Evolutionary conservation across 768 basidiomycete genomes (phyloP).

Genomic region (Leccinum disarticulatum): DNA sequence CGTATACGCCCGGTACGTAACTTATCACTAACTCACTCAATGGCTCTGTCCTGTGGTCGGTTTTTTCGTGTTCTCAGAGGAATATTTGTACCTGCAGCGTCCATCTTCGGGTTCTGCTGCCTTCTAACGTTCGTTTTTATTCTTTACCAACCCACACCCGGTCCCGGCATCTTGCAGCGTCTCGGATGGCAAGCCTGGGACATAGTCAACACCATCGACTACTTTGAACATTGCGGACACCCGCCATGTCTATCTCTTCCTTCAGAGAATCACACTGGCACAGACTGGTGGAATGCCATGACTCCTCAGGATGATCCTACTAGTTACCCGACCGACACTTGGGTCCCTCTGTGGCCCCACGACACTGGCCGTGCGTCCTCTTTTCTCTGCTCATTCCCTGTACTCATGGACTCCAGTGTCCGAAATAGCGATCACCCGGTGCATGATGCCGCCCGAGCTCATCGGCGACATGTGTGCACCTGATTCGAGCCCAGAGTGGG

Average conservation of each 20-base stretch:
- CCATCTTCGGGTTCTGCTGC: slow-evolving; percentile 65
- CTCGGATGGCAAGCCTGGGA: slow-evolving; percentile 94
- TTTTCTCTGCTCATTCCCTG: not conserved
- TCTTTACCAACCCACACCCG: slow-evolving; percentile 75
- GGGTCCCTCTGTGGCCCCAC: slow-evolving; percentile 29
- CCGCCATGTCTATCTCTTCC: not conserved
- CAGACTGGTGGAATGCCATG: slow-evolving; percentile 22
- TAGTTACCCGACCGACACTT: slow-evolving; percentile 71
- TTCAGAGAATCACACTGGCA: not conserved
- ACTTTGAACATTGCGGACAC: slow-evolving; percentile 1
- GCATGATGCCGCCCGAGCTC: slow-evolving; percentile 61
- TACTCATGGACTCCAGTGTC: slow-evolving; percentile 53
- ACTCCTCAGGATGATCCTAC: slow-evolving; percentile 45
- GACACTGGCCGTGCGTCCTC: slow-evolving; percentile 28
- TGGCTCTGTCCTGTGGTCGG: slow-evolving; percentile 39
- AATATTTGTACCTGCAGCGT: slow-evolving; percentile 56
- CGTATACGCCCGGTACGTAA: no score
- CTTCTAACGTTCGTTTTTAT: slow-evolving; percentile 77
- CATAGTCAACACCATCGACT: slow-evolving; percentile 40
- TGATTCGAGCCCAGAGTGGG: slow-evolving; percentile 63
- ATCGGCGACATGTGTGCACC: slow-evolving; percentile 66
- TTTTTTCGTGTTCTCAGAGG: slow-evolving; percentile 53
- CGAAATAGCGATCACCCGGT: slow-evolving; percentile 71
- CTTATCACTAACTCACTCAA: slow-evolving; percentile 9
- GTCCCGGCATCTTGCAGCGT: slow-evolving; percentile 67